Evolutionary conservation across 2,329 filamentous ascomycete genomes (phyloP).

Genomic region (Epichloe brachyelytri): DNA sequence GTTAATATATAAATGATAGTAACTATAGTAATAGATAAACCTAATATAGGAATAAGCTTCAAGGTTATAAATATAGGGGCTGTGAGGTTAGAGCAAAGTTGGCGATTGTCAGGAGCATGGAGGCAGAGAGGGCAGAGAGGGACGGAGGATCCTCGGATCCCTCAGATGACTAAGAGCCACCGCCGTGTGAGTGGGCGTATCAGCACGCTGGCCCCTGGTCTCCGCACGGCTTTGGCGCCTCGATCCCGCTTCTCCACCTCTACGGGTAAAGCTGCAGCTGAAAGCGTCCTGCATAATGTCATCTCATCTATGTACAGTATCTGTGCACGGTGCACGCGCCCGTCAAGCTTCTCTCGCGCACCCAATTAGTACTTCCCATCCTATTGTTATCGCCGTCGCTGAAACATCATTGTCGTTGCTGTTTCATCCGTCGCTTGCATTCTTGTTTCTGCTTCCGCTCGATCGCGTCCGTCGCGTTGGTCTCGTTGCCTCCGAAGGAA

Average conservation of each 20-base stretch:
- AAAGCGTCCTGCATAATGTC: not conserved
- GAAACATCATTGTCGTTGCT: not conserved
- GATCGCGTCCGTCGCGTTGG: not conserved
- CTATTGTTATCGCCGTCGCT: not conserved
- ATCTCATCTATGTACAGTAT: not conserved
- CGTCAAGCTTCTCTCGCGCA: not conserved
- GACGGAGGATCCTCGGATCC: too few species aligned
- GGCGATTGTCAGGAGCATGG: too few species aligned
- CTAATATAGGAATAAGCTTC: too few species aligned
- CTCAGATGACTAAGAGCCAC: too few species aligned
- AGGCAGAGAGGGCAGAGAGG: too few species aligned
- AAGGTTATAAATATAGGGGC: too few species aligned
- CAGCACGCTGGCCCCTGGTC: not conserved
- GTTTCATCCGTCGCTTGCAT: not conserved
- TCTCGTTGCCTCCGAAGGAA: not conserved
- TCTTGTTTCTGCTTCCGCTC: not conserved
- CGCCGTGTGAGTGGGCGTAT: too few species aligned
- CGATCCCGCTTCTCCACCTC: not conserved
- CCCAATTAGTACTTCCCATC: not conserved
- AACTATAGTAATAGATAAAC: too few species aligned
- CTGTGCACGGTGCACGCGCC: too few species aligned
- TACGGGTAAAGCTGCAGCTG: not conserved
- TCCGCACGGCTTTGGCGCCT: not conserved
- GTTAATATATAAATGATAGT: too few species aligned
- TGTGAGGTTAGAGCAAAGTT: too few species aligned